These are phyloP conservation scores for Limonium bicolor DNA, from an alignment of 148 eudicot species.

Conservation along the genomic window DNA sequence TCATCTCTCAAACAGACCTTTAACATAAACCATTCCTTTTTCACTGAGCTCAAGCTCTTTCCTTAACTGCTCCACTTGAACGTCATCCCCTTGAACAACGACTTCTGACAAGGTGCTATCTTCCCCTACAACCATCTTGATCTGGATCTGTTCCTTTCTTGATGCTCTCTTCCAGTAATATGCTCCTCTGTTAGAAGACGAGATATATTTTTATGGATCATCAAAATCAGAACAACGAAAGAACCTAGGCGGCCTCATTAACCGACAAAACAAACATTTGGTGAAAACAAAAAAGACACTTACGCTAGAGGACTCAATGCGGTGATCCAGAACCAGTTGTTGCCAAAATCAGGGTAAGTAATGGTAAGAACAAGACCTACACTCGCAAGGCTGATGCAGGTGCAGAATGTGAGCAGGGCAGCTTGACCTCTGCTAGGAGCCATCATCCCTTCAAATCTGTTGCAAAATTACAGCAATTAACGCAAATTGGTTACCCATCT, in stretches of 20 bases:
- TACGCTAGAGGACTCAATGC: constrained; percentile 83
- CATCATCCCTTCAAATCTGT: constrained; percentile 93
- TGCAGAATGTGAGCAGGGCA: constrained; percentile 83
- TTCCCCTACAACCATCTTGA: constrained; percentile 72
- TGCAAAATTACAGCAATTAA: constrained; percentile 8
- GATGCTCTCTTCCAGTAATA: constrained; percentile 85
- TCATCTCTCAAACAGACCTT: constrained; percentile 67
- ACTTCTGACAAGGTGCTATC: constrained; percentile 62
- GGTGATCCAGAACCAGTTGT: constrained; percentile 76
- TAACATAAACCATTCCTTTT: constrained; percentile 96
- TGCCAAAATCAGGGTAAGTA: constrained; percentile 65
- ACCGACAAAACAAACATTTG: too few relatives aligned
- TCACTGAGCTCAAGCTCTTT: constrained; percentile 71
- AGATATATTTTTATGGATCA: too few relatives aligned
- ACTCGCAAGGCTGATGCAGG: constrained; percentile 87
- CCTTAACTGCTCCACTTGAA: constrained; percentile 73
- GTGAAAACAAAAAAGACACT: constrained; percentile 8
- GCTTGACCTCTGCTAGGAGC: constrained; percentile 91
- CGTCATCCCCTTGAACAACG: constrained; percentile 83
- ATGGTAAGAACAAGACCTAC: constrained; percentile 91
- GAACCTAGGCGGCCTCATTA: too few relatives aligned
- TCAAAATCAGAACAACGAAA: too few relatives aligned
- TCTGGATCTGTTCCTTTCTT: constrained; percentile 87
- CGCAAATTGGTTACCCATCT: neutral
- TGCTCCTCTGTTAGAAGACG: constrained; percentile 69